Base-by-base conservation (phyloP, 2,329 filamentous ascomycete genomes). In the Chrysoporthe puriensis region DNA sequence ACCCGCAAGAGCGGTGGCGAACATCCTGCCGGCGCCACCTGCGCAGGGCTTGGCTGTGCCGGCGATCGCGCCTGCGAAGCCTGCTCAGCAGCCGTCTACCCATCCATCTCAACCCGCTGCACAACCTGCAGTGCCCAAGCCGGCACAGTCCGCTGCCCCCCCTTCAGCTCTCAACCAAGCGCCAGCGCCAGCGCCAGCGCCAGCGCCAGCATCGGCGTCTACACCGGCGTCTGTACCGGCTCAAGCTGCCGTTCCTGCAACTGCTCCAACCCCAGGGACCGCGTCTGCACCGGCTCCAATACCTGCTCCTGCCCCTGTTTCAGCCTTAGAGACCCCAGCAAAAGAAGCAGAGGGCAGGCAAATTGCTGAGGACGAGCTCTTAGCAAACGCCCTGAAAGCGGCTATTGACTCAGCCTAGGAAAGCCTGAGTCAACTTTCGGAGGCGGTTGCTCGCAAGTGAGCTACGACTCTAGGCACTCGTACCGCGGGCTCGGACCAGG, bases 151-250 rank as follows among this genome's bases (percentile, higher is more conserved):
- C 57, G 52, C 70, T 58, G 46, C 9, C 66, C 43, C 66, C 61
- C 40, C 34, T 54, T 13, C 26, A 64, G n/a, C 60, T 48, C n/a
- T 69, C 26, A 26, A 26, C 26, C 26, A 57, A 54, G 5, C 66
- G 26, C 52, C 65, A 57, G 46, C 21, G 21, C 21, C 21, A 21
- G 21, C 21, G 21, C n/a, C n/a, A n/a, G n/a, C 34, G 46, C 16
- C 70, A 65, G 54, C 63, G 62, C 60, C 69, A 73, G 52, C 66
- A 48, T 32, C 56, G 70, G 18, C 50, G 13, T 56, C 36, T 43
- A 58, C 32, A 43, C 52, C 70, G 60, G 52, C 65, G 59, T 59
- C 69, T 72, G 50, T 64, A 54, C 42, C 57, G 70, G 18, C 56
- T 26, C 44, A 54, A 48, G 34, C 32, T 32, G 34, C 54, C 4